These are phyloP conservation scores for Suhomyces faveliae DNA, from an alignment of 805 yeast genomes.

Conservation along the genomic window DNA sequence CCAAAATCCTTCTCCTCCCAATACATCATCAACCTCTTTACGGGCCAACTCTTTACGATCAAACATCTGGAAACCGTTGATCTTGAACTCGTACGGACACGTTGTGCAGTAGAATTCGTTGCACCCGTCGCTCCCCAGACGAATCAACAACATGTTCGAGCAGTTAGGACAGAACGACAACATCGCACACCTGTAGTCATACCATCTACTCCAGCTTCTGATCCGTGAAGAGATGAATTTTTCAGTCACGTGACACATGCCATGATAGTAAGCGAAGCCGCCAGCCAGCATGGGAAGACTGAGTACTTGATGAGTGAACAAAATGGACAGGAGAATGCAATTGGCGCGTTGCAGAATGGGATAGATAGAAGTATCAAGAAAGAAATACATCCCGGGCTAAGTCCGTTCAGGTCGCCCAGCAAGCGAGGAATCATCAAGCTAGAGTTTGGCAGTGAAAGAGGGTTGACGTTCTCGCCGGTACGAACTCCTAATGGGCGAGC, in stretches of 20 bases:
- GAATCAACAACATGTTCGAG: constrained; percentile 80
- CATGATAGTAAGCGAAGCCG: background rate
- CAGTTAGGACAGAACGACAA: constrained; percentile 94
- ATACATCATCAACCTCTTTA: constrained; percentile 92
- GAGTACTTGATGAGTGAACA: background rate
- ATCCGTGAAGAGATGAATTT: background rate
- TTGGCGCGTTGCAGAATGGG: constrained; percentile 6
- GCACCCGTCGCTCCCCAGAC: constrained; percentile 51
- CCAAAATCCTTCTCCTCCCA: constrained; percentile 98
- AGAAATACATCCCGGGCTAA: too few species aligned
- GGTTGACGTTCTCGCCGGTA: constrained; percentile 21
- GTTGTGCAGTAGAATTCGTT: constrained; percentile 85
- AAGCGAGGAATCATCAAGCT: constrained; percentile 32
- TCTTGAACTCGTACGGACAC: constrained; percentile 93
- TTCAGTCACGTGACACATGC: background rate
- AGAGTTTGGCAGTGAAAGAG: constrained; percentile 11
- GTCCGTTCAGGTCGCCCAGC: constrained; percentile 28
- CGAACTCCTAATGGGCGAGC: constrained; percentile 44
- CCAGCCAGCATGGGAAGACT: too few species aligned
- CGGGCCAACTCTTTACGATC: constrained; percentile 81
- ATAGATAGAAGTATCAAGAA: background rate
- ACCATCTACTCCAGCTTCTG: background rate
- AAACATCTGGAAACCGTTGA: constrained; percentile 76
- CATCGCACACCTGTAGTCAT: constrained; percentile 43
- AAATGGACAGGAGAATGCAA: background rate